Evolutionary conservation across 495 filamentous ascomycete genomes (phyloP), one percentile per base, ranked within the genome.

Genomic region (Tuber umbilicatum): DNA sequence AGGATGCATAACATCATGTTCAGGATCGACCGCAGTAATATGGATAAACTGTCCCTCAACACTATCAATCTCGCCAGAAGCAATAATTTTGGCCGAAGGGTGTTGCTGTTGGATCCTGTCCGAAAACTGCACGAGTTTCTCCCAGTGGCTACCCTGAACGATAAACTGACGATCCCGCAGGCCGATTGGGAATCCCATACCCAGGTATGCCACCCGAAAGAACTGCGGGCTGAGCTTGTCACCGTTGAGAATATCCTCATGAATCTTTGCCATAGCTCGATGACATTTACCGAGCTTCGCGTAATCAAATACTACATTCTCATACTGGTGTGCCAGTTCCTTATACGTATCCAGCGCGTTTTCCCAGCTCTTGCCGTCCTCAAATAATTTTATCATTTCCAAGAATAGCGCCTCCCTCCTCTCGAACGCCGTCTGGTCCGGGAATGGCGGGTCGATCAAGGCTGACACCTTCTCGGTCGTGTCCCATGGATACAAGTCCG

Each of bases 401-500:
- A 99, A 94, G 84, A 94, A 97, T 72, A 99, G 86, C 14, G 89
- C 86, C 84, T 98, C 95, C 83, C 96, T 97, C 41, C 95, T 89
- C 74, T 98, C 95, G 81, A 99, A 99, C 5, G 92, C 89, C 1
- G 90, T 91, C 83, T 98, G 95, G 45, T 91, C 89, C 2, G 93
- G 91, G 82, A 96, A 92, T 16, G 85, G 81, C 0, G 94, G 96
- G 64, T 92, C 93, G 1, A 85, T 74, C 2, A 97, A 84, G 16
- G 91, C 87, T 12, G 90, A 87, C 0, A 95, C 86, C n/a, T 86
- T 85, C 71, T 88, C 89, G 23, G 85, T 86, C 0, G 91, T 87
- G 82, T 97, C 92, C 95, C 95, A 99, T 47, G 92, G 89, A 83
- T 97, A 97, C 31, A 97, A 85, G 74, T 97, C 94, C 4, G 95